phyloP scores from a whole-genome alignment of 306 rosid genomes.

The Gastrolobium villosum region DNA sequence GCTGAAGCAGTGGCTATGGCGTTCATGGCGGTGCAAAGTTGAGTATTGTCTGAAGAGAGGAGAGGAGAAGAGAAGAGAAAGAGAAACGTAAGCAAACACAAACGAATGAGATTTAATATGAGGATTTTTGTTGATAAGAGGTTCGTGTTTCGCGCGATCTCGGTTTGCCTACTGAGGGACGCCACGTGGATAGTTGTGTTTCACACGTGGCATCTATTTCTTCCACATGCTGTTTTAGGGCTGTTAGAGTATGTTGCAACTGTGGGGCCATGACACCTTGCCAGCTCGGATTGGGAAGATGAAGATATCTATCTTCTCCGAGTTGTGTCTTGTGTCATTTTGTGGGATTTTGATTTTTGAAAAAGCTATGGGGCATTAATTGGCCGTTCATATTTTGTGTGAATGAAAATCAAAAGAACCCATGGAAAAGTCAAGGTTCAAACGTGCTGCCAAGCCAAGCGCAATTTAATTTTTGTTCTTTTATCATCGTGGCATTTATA shows the following conservation, averaged over 20 bases:
- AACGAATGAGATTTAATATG: slow-evolving; percentile 33
- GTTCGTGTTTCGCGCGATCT: slow-evolving; percentile 77
- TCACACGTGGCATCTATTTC: slow-evolving; percentile 59
- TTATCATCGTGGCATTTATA: too few species aligned
- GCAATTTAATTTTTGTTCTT: too few species aligned
- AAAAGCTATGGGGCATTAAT: background rate
- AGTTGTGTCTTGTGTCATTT: slow-evolving; percentile 48
- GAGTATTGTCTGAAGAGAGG: slow-evolving; percentile 28
- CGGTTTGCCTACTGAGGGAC: slow-evolving; percentile 55
- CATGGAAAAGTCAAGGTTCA: background rate
- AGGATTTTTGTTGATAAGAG: slow-evolving; percentile 74
- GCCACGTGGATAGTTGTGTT: slow-evolving; percentile 69
- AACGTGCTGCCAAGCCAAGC: background rate
- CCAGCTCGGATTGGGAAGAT: slow-evolving; percentile 72
- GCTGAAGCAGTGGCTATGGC: slow-evolving; percentile 86
- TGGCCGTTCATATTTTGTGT: slow-evolving; percentile 8
- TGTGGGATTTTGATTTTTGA: slow-evolving; percentile 4
- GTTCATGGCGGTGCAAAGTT: slow-evolving; percentile 67
- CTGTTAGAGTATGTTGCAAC: slow-evolving; percentile 10
- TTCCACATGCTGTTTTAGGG: slow-evolving; percentile 63
- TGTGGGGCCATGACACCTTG: slow-evolving; percentile 60
- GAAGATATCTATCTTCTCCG: slow-evolving; percentile 59
- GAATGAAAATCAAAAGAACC: background rate
- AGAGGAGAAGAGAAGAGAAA: slow-evolving; percentile 21
- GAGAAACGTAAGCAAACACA: slow-evolving; percentile 40